Evolutionary conservation across 257 asterid genomes (phyloP).

Genomic region (Forsythia suspensa): DNA sequence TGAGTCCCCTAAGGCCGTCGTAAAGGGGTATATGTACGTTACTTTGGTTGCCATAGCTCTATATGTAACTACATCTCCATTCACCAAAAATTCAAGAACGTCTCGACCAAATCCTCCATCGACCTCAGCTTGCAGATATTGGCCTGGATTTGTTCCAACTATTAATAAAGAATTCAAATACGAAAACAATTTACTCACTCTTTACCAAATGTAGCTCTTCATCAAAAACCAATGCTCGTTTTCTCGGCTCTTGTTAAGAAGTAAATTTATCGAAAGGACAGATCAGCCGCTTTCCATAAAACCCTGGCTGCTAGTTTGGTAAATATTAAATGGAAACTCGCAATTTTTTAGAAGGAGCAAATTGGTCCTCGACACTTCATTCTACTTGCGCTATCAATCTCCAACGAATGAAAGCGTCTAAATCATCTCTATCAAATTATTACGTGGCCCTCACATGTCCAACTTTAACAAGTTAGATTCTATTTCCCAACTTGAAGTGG

Average conservation of each 20-base stretch:
- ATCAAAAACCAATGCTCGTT: neutral
- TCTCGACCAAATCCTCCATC: slow-evolving; percentile 95
- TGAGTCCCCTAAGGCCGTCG: slow-evolving; percentile 94
- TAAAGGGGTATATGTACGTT: slow-evolving; percentile 80
- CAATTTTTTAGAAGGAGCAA: neutral
- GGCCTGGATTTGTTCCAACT: slow-evolving; percentile 43
- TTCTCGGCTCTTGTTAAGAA: no score
- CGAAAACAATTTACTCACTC: neutral
- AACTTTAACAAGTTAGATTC: neutral
- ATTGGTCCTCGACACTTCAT: neutral
- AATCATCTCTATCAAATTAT: neutral
- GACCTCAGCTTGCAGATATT: slow-evolving; percentile 79
- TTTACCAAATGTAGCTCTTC: neutral
- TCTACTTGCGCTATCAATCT: neutral
- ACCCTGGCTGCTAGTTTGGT: neutral
- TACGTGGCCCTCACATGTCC: neutral
- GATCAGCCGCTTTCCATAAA: neutral
- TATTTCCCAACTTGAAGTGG: neutral
- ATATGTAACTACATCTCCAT: slow-evolving; percentile 64
- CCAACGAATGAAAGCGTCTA: neutral
- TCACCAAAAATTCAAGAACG: slow-evolving; percentile 73
- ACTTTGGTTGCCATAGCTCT: slow-evolving; percentile 91
- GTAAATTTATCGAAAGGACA: neutral
- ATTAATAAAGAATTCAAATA: neutral
- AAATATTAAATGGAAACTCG: neutral